Evolutionary conservation across 306 rosid genomes (phyloP).

Genomic region (Pyrus bretschneideri): DNA sequence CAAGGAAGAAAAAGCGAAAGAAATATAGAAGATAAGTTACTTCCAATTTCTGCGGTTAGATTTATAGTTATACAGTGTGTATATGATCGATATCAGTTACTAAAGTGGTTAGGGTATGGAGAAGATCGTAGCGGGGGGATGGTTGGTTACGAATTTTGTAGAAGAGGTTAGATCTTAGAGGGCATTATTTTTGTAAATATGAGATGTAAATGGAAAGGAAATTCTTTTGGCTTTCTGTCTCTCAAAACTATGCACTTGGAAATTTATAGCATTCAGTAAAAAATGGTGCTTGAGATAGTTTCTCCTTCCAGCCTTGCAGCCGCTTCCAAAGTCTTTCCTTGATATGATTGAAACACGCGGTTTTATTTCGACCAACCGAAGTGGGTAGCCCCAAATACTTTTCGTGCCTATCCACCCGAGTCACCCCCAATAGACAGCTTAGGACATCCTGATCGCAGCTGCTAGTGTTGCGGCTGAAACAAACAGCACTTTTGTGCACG

Average conservation of each 20-base stretch:
- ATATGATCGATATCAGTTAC: conserved; percentile 4
- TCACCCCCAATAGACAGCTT: too few relatives aligned
- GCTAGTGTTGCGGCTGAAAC: too few relatives aligned
- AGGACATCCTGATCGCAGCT: too few relatives aligned
- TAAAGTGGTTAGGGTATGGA: background rate
- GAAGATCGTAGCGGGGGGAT: conserved; percentile 13
- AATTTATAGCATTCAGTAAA: background rate
- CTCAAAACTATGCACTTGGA: background rate
- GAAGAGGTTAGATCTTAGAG: conserved; percentile 33
- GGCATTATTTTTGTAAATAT: conserved; percentile 68
- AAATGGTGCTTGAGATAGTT: background rate
- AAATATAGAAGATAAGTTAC: background rate
- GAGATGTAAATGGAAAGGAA: conserved; percentile 66
- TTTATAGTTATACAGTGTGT: background rate
- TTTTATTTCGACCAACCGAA: too few relatives aligned
- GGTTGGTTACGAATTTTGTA: conserved; percentile 61
- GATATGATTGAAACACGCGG: too few relatives aligned
- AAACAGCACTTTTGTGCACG: too few relatives aligned
- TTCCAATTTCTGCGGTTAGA: background rate
- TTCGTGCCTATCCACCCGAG: too few relatives aligned
- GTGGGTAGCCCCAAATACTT: too few relatives aligned
- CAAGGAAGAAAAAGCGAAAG: background rate
- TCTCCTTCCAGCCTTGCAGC: background rate
- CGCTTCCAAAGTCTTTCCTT: too few relatives aligned
- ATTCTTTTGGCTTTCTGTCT: conserved; percentile 23